Base-by-base conservation (phyloP, 2,329 filamentous ascomycete species). In the Neopestalotiopsis clavispora region DNA sequence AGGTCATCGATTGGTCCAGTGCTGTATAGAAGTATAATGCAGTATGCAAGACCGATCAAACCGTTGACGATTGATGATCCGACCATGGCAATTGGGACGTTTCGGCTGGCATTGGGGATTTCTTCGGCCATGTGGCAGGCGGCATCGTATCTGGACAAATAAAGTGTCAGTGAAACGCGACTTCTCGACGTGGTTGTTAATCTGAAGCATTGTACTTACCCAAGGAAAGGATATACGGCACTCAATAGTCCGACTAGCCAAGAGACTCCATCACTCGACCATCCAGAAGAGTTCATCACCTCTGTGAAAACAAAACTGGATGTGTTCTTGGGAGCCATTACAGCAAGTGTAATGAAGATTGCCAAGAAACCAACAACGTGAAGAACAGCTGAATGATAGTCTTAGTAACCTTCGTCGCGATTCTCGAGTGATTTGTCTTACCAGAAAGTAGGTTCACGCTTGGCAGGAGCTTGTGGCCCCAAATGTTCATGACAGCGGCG, bases 21-120 rank as follows among this genome's bases (percentile, higher is more conserved):
- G 1, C 78, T 81, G 73, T 81, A 87, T 1, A 86, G 75, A 0
- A 86, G 73, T 5, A 84, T 74, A 66, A 84, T 76, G 40, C 76
- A 77, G 70, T 81, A 85, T 3, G 76, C 75, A 1, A 86, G 75
- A 3, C 84, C 84, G 62, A 86, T 79, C 1, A 85, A 63, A 0
- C 84, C 84, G 64, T 86, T 86, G 49, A 84, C 73, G 0, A 78
- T 65, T 1, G 79, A 76, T 52, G 75, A 78, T 4, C 78, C 77
- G 0, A 80, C 71, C 77, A 80, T 80, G 5, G 78, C 78, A 4
- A 78, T 45, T 0, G 78, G 78, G 0, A 80, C 78, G 28, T 79
- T 76, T 0, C 77, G 75, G n/a, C 72, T 76, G 0, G 79, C 75
- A 20, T 80, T 69, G 3, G 76, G 79, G 20, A 80, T 72, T 42